Evolutionary conservation across 1,139 yeast genomes (phyloP), one percentile per base, ranked within the genome.

Genomic region (Lodderomyces margitis): DNA sequence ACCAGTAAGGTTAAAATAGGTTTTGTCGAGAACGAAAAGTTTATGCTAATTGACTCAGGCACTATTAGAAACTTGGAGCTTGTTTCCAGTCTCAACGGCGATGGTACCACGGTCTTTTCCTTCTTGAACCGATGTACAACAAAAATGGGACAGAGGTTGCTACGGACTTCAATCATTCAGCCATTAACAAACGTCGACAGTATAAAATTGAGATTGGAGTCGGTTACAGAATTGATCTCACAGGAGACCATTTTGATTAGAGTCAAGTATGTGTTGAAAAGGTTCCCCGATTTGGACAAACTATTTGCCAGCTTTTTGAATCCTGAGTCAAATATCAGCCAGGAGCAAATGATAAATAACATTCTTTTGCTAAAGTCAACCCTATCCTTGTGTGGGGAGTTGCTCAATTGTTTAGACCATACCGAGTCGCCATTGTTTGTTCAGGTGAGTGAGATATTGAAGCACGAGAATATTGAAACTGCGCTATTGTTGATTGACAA

Each of bases 81-180:
- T 19, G 53, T 66, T 2, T 60, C 62, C 7, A 70, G 66, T 45
- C 50, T 55, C 3, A 37, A 51, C 7, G 62, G 58, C 4, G 52
- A 47, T 11, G 66, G 64, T 0, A 44, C 56, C 16, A 61, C 70
- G 0, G 51, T 74, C 10, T 59, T 61, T 34, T 67, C 64, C 21
- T 56, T 61, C 28, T 48, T 74, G 39, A 63, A 72, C 45, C 46
- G 50, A 2, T 70, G 77, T 1, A 48, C 55, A 0, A 73, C 79
- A 0, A 68, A 66, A 39, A 74, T 74, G 78, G 80, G 79, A 1
- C 58, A 55, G 15, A 49, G 78, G 39, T 46, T 65, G 12, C 51
- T 74, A 34, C 59, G 64, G 45, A 64, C 60, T 17, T 68, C 63
- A 40, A 60, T 74, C 3, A 47, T 74, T 14, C 80, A 74, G 42